Evolutionary conservation across 2,329 filamentous ascomycete species (phyloP).

Genomic region (Lasiodiplodia sp.): DNA sequence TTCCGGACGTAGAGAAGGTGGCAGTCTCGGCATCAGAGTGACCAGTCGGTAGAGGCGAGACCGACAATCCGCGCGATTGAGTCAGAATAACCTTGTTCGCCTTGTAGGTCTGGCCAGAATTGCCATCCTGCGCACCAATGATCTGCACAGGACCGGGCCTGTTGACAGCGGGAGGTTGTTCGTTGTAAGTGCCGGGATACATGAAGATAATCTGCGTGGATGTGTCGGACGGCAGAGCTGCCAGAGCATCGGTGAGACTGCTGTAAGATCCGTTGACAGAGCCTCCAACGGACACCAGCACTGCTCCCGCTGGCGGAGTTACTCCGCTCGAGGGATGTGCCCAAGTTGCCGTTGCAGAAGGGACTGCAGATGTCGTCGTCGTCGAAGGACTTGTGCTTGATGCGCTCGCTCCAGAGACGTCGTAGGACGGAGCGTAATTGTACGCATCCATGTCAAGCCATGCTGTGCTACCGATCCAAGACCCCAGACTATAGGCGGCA

Average conservation of each 20-base stretch:
- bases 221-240: constrained; percentile 48
- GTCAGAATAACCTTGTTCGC: constrained; percentile 64
- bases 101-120: constrained; percentile 51
- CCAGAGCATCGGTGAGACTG: constrained; percentile 46
- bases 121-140: constrained; percentile 64
- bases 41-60: constrained; percentile 5
- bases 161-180: constrained; percentile 62
- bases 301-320: constrained; percentile 49
- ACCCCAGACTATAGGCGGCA: constrained; percentile 44
- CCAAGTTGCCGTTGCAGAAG: constrained; percentile 43
- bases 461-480: constrained; percentile 51
- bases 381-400: constrained; percentile 33
- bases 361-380: constrained; percentile 35
- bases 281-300: constrained; percentile 51
- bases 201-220: constrained; percentile 65
- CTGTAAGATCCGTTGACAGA: constrained; percentile 41
- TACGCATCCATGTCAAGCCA: constrained; percentile 55
- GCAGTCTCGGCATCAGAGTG: constrained; percentile 58
- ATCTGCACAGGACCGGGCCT: constrained; percentile 58
- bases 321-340: constrained; percentile 53
- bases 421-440: constrained; percentile 47
- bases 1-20: constrained; percentile 53
- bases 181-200: constrained; percentile 62
- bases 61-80: constrained; percentile 38
- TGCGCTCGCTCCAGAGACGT: constrained; percentile 30